Evolutionary conservation across 176 grass and related monocot genomes (phyloP).

Genomic region (Urochloa ruziziensis): DNA sequence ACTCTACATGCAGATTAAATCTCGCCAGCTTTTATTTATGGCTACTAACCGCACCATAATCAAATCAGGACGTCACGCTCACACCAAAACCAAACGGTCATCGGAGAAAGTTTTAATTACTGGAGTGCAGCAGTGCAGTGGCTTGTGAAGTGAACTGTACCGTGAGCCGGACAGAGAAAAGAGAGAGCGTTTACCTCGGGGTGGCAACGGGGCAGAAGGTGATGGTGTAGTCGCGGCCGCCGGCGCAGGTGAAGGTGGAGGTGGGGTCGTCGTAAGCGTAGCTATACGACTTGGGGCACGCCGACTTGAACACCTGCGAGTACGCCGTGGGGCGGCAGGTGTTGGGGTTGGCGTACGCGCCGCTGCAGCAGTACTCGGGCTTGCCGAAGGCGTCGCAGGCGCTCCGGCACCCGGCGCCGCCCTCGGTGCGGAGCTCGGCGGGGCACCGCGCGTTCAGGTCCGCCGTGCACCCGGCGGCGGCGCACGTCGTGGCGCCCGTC

Average conservation of each 20-base stretch:
- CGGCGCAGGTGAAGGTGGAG: constrained; percentile 85
- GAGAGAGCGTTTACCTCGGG: constrained; percentile 40
- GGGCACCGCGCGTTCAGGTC: constrained; percentile 87
- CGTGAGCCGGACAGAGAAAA: too few species aligned
- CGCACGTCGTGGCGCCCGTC: constrained; percentile 34
- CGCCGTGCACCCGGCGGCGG: constrained; percentile 60
- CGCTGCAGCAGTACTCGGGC: constrained; percentile 97
- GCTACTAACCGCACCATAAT: not conserved
- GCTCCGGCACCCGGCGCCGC: constrained; percentile 78
- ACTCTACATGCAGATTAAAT: constrained; percentile 26
- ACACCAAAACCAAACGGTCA: constrained; percentile 18
- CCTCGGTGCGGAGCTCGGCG: constrained; percentile 54
- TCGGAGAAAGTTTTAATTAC: not conserved
- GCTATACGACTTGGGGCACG: constrained; percentile 97
- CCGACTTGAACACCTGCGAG: constrained; percentile 85
- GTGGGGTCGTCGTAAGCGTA: constrained; percentile 94
- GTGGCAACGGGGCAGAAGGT: constrained; percentile 85
- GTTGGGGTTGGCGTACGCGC: constrained; percentile 67
- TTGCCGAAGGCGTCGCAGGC: constrained; percentile 90
- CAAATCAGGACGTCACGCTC: constrained; percentile 4
- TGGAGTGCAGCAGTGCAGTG: not conserved
- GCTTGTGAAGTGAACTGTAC: not conserved
- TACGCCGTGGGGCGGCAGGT: constrained; percentile 74
- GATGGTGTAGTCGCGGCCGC: constrained; percentile 75
- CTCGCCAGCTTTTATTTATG: not conserved